A percentile compares a stretch with the other conserved stretches of the same genome.
phyloP scores from a whole-genome alignment of 768 basidiomycete species.

The Rhodotorula toruloides region DNA sequence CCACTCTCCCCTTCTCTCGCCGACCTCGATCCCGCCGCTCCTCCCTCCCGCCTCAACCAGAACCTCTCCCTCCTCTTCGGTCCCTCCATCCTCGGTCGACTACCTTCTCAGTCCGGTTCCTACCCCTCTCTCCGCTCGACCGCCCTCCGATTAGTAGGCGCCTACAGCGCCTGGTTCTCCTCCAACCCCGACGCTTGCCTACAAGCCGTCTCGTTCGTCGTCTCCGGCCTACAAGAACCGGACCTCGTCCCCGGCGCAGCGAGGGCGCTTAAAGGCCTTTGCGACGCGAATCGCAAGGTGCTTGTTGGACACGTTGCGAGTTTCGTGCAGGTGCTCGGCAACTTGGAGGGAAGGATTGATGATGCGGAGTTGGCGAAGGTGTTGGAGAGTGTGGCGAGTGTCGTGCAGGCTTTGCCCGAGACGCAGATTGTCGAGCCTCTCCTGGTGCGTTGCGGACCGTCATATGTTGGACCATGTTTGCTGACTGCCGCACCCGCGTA shows the following conservation, averaged over 20 bases:
- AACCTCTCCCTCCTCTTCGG: constrained; percentile 58
- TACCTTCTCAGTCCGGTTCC: constrained; percentile 58
- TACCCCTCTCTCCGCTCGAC: constrained; percentile 53
- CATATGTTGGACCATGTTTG: too few species aligned
- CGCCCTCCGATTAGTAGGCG: constrained; percentile 47
- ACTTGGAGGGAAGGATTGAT: constrained; percentile 47
- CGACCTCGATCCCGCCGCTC: constrained; percentile 40
- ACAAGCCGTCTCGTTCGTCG: constrained; percentile 47
- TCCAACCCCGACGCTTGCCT: constrained; percentile 49
- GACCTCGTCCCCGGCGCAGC: constrained; percentile 46
- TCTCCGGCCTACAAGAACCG: constrained; percentile 43
- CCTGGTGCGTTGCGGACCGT: constrained; percentile 25
- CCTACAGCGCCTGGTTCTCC: constrained; percentile 33
- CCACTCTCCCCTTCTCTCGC: constrained; percentile 44
- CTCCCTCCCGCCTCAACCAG: constrained; percentile 52
- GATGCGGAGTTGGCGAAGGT: constrained; percentile 49
- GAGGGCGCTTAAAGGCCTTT: constrained; percentile 47
- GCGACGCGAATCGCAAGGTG: constrained; percentile 48
- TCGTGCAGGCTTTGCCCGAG: constrained; percentile 49
- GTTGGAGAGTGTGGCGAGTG: constrained; percentile 49
- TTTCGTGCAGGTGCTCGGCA: constrained; percentile 48
- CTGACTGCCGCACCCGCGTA: background rate
- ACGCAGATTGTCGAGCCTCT: constrained; percentile 46
- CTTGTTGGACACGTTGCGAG: constrained; percentile 48
- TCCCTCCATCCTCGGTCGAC: constrained; percentile 61